These are phyloP conservation scores for Nicotiana rustica DNA, from an alignment of 305 asterid species.

Conservation along the genomic window DNA sequence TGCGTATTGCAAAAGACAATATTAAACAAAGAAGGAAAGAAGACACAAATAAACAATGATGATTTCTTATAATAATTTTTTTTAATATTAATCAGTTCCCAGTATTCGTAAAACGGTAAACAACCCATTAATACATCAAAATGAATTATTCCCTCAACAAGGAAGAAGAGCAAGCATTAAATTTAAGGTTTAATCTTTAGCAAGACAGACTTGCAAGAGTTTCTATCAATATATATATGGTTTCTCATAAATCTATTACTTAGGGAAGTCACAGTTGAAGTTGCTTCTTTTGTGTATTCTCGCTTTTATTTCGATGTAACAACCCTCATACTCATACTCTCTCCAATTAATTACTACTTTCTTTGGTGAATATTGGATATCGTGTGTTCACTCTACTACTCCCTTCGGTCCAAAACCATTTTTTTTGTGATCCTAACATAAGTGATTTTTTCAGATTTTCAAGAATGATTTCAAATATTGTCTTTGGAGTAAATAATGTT, in stretches of 20 bases:
- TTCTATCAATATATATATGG: conserved; percentile 29
- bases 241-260: not conserved
- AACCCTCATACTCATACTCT: conserved; percentile 33
- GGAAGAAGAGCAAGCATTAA: not conserved
- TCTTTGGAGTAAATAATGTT: no score
- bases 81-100: not conserved
- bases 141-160: not conserved
- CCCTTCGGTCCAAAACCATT: no score
- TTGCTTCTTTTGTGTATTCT: conserved; percentile 23
- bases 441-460: no score
- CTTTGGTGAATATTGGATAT: conserved; percentile 24
- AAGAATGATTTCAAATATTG: no score
- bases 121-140: not conserved
- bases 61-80: not conserved
- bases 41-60: not conserved
- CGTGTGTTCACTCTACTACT: not conserved
- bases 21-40: no score
- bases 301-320: conserved; percentile 40
- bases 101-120: not conserved
- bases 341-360: conserved; percentile 16
- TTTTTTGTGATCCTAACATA: no score
- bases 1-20: not conserved
- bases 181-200: not conserved
- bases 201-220: conserved; percentile 1
- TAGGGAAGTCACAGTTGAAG: not conserved